Conservation (phyloP, 2,329 filamentous ascomycete genomes). For the Phaeosphaeria sp. region DNA sequence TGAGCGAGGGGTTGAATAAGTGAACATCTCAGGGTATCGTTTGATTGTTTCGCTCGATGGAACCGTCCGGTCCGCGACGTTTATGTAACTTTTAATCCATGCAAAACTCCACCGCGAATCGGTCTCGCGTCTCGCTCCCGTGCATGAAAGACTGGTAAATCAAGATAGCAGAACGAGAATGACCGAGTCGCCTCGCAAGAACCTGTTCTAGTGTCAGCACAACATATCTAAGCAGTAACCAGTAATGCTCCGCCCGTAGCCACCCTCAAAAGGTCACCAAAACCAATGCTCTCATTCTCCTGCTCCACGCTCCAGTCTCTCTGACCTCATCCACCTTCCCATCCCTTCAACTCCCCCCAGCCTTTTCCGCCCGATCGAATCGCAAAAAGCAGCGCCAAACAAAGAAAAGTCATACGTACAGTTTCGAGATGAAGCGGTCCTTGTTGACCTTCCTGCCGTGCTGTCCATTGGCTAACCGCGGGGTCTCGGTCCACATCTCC, state of each 20-base stretch:
- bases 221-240: too few relatives aligned
- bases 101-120: conserved; percentile 28
- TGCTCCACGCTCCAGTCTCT: too few relatives aligned
- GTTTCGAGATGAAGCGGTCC: conserved; percentile 97
- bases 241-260: too few relatives aligned
- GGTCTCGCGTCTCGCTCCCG: conserved; percentile 7
- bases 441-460: conserved; percentile 93
- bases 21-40: conserved; percentile 35
- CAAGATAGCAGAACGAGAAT: conserved; percentile 86
- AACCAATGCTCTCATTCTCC: too few relatives aligned
- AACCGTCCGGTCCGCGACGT: conserved; percentile 30
- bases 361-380: too few relatives aligned
- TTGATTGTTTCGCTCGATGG: conserved; percentile 37
- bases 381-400: too few relatives aligned
- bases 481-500: conserved; percentile 99
- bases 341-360: too few relatives aligned
- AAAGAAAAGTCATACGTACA: conserved; percentile 64
- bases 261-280: too few relatives aligned
- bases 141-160: conserved; percentile 1
- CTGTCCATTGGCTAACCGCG: conserved; percentile 80
- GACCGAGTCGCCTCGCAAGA: conserved; percentile 85
- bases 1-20: conserved; percentile 65
- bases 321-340: too few relatives aligned
- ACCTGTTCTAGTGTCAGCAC: conserved; percentile 61
- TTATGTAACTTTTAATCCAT: conserved; percentile 45